Base-by-base conservation (phyloP, 169 alveolate genomes). In the Plasmodium coatneyi region DNA sequence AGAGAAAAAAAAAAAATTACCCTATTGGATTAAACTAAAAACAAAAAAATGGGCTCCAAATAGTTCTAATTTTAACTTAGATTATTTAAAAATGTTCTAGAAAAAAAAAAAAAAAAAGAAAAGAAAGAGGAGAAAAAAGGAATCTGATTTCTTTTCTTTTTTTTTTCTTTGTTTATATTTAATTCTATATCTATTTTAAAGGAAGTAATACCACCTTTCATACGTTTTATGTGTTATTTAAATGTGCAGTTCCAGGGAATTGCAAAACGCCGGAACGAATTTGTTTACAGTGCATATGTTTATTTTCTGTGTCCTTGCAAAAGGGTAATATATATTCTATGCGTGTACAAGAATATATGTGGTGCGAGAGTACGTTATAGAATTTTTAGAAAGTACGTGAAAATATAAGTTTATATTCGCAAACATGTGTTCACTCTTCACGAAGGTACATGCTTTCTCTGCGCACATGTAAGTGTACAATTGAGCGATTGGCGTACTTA, bases 141-240 rank as follows among this genome's bases (percentile, higher is more conserved):
- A 66, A 1, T 19, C 34, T 2, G 34, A 66, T 5, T 66, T 66
- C 14, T 19, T 22, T 28, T 22, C 22, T 28, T 19, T 22, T 28
- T 22, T 7, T 28, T 66, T 66, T 66, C 22, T 81, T 56, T 80
- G 9, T 32, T n/a, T 81, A 22, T 39, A 81, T 54, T 52, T 81
- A 5, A 81, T 81, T 81, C 80, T 81, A 81, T 52, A 54, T 81
- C 89, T 56, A 56, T 81, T 36, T 41, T 30, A n/a, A 52, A 81
- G 60, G 54, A 81, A 52, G 36, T 41, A 66, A 28, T 66, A 2
- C 54, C 25, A 16, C 70, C 41, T 22, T 22, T 7, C 25, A 56
- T 54, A 52, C 41, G 12, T 81, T 56, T 81, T 81, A 12, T 49
- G 30, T n/a, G 10, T 49, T 30, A 66, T 66, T 66, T 66, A 1